Evolutionary conservation across 352 stramenopile genomes (phyloP).

Genomic region (Labyrinthula sp.): DNA sequence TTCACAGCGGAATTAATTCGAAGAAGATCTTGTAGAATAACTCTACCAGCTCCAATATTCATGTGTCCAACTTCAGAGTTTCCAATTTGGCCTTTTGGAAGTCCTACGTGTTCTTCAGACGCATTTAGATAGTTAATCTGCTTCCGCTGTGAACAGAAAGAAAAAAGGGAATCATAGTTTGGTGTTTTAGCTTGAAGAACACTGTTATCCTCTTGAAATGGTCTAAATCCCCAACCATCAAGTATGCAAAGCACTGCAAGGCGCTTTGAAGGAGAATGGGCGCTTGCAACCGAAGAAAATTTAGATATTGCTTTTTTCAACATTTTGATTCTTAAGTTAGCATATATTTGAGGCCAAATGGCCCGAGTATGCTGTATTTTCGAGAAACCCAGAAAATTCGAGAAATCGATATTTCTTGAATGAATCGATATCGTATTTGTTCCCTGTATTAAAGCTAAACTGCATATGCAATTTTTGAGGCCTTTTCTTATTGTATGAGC

Average conservation of each 20-base stretch:
- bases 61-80: constrained; percentile 32
- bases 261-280: too few relatives aligned
- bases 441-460: too few relatives aligned
- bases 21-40: constrained; percentile 26
- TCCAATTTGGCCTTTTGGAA: constrained; percentile 28
- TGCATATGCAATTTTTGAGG: too few relatives aligned
- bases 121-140: constrained; percentile 18
- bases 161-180: constrained; percentile 30
- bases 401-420: too few relatives aligned
- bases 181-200: constrained; percentile 25
- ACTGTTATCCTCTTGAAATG: constrained; percentile 18
- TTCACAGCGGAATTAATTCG: constrained; percentile 25
- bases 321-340: too few relatives aligned
- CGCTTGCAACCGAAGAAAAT: too few relatives aligned
- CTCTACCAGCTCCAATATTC: constrained; percentile 28
- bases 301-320: too few relatives aligned
- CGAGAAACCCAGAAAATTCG: too few relatives aligned
- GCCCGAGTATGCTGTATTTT: too few relatives aligned
- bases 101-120: constrained; percentile 27
- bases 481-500: too few relatives aligned
- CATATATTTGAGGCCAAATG: too few relatives aligned
- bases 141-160: constrained; percentile 8
- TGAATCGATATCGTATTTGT: too few relatives aligned
- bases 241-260: constrained; percentile 30
- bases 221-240: constrained; percentile 30